These are phyloP conservation scores for Ceratocystis diversiconidia DNA, from an alignment of 2,329 filamentous ascomycete species.

Conservation along the genomic window DNA sequence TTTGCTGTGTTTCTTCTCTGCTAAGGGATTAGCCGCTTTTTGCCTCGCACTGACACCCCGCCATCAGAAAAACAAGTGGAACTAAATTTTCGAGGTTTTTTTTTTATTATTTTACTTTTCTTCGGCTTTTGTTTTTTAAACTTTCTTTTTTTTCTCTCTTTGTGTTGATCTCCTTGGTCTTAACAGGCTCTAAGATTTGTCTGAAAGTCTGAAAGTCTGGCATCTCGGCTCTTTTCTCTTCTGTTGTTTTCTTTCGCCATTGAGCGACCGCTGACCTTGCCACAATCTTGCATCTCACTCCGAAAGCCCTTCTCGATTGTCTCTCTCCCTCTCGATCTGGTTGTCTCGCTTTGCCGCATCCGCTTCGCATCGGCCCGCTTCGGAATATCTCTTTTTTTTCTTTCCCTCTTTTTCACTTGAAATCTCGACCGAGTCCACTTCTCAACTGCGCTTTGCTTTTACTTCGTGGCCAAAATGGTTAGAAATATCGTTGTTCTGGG, in stretches of 20 bases:
- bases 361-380: constrained; percentile 4
- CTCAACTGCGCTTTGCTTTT: neutral
- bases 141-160: neutral
- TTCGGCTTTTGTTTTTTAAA: neutral
- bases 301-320: neutral
- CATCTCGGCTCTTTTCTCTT: neutral
- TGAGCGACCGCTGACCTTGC: neutral
- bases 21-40: constrained; percentile 6
- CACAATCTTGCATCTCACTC: neutral
- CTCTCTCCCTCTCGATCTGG: neutral
- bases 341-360: neutral
- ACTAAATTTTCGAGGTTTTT: constrained; percentile 8
- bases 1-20: neutral
- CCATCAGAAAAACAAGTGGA: constrained; percentile 11
- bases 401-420: neutral
- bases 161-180: neutral
- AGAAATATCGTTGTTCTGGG: constrained; percentile 89
- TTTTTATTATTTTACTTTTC: neutral
- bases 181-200: neutral
- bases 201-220: neutral
- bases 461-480: constrained; percentile 49
- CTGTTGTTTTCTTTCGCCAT: neutral
- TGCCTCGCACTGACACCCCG: constrained; percentile 10
- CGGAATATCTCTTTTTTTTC: neutral
- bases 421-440: neutral